Evolutionary conservation across 1,284 basidiomycete genomes (phyloP).

Genomic region (Testicularia cyperi): DNA sequence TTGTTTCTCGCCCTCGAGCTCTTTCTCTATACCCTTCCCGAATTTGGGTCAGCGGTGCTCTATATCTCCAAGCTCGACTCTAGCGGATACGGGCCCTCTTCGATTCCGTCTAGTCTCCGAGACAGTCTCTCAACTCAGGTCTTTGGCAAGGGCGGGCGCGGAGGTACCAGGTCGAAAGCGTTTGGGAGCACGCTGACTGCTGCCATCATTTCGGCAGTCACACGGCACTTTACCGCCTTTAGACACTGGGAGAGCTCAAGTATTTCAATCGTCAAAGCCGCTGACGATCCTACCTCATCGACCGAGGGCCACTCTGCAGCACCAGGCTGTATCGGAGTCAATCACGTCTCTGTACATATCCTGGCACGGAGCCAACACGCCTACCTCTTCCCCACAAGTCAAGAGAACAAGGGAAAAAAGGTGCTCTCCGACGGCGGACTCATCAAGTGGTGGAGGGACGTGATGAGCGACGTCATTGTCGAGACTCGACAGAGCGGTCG

Average conservation of each 20-base stretch:
- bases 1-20: slow-evolving; percentile 80
- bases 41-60: slow-evolving; percentile 72
- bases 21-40: slow-evolving; percentile 73
- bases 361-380: slow-evolving; percentile 88
- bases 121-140: slow-evolving; percentile 2
- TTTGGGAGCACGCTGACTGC: slow-evolving; percentile 1
- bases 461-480: slow-evolving; percentile 41
- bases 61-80: slow-evolving; percentile 94
- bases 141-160: neutral
- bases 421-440: slow-evolving; percentile 77
- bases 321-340: neutral
- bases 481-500: slow-evolving; percentile 1
- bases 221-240: slow-evolving; percentile 68
- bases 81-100: slow-evolving; percentile 70
- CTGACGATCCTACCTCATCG: neutral
- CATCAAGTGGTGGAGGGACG: slow-evolving; percentile 84
- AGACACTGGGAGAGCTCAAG: too few relatives aligned
- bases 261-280: too few relatives aligned
- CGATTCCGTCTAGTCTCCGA: slow-evolving; percentile 10
- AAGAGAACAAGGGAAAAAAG: slow-evolving; percentile 70
- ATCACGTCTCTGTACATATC: slow-evolving; percentile 68
- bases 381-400: slow-evolving; percentile 91
- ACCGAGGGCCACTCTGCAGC: neutral
- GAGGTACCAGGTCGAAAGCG: too few relatives aligned
- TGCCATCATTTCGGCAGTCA: slow-evolving; percentile 63